Conservation (phyloP, 306 rosid genomes). For the Calophaca sinica region DNA sequence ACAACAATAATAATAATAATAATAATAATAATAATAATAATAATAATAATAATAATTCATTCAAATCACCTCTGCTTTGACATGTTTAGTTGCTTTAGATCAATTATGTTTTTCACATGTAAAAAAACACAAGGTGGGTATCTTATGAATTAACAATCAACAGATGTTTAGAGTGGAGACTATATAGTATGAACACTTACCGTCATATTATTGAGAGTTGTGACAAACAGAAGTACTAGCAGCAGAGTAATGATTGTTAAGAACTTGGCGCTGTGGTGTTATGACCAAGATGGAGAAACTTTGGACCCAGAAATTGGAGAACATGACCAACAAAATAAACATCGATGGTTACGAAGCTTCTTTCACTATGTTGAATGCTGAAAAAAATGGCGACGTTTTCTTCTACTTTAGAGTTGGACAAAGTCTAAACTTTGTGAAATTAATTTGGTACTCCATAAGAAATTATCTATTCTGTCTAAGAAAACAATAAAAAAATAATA, state of each 20-base stretch:
- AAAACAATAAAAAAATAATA: too few species aligned
- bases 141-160: too few species aligned
- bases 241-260: neutral
- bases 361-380: neutral
- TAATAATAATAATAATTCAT: too few species aligned
- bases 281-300: neutral
- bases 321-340: neutral
- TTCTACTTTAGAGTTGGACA: neutral
- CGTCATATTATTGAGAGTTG: constrained; percentile 14
- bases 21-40: too few species aligned
- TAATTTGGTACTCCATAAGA: too few species aligned
- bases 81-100: neutral
- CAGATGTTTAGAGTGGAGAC: too few species aligned
- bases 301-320: neutral
- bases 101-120: neutral
- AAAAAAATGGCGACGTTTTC: neutral
- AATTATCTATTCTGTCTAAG: too few species aligned
- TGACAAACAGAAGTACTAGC: neutral
- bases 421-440: too few species aligned
- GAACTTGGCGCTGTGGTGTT: neutral
- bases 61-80: neutral
- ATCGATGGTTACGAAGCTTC: constrained; percentile 30
- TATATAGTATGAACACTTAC: constrained; percentile 6
- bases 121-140: too few species aligned
- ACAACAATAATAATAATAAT: too few species aligned